Base-by-base conservation (phyloP, 768 basidiomycete genomes). In the Leccinum longicurvipes region DNA sequence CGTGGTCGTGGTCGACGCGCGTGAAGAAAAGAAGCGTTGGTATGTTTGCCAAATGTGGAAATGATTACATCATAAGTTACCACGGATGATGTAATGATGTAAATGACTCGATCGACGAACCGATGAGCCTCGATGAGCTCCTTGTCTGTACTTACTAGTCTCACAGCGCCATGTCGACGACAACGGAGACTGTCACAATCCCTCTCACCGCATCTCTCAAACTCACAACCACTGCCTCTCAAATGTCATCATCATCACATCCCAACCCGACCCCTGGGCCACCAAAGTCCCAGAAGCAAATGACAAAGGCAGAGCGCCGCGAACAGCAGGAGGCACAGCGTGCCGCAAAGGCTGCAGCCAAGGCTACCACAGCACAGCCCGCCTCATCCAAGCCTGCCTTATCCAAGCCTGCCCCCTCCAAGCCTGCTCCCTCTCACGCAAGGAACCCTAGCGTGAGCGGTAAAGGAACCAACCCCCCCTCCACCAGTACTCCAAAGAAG, bases 271-370 rank as follows among this genome's bases (percentile, higher is more conserved):
- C 47, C 48, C 19, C 53, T 21, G 45, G 39, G 23, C 50, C 54
- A 34, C 55, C 69, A 59, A 75, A 76, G 58, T 76, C 82, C 12
- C 86, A 89, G 66, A 88, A 89, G 64, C 79, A 81, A 41, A 86
- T 89, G 82, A 83, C 89, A 27, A 93, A 90, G 71, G 86, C 87
- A 5, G 88, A 90, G 66, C 80, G 90, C 27, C 77, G 88, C 62
- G 90, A 89, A 64, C 77, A 88, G 15, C 90, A 92, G 69, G 89
- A 91, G 67, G 79, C 77, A 60, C 89, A 93, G 65, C 79, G 89
- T 51, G 90, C 89, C 10, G 87, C 87, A n/a, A 92, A 92, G 71
- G 77, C 76, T 2, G 75, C 74, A 15, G 57, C 76, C 67, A 66
- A 85, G 77, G 63, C 73, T 53, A 47, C 69, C 52, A 55, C 64